Evolutionary conservation across 345 rosid genomes (phyloP), one percentile per base, ranked within the genome.

Genomic region (Gynandropsis gynandra): DNA sequence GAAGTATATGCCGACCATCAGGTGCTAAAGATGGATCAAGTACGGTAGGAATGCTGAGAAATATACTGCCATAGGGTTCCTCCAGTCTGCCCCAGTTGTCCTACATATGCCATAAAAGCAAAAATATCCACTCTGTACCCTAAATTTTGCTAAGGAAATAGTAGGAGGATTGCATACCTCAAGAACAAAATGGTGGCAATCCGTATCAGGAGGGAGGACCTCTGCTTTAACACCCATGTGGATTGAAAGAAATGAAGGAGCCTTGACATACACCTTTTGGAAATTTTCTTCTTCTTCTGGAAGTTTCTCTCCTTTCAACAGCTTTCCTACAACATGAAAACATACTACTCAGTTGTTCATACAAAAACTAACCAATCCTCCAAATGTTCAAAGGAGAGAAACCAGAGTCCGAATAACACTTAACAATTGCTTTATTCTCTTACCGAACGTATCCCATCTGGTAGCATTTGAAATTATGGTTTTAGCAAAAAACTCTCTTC

Each of bases 401-500:
- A n/a, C 13, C 49, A 51, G 14, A 47, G 49, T 19, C 43, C 1
- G 45, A 7, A 21, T 36, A 1, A 41, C 33, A 50, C 27, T 31
- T 18, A 17, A 29, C 42, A 5, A 16, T 15, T 27, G 11, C 49
- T 7, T 8, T 43, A 19, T 17, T 19, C 24, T 60, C 96, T 72
- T 68, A 92, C 98, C 95, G 68, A 92, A 92, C 17, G 98, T 92
- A 65, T 84, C 96, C 98, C 98, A 90, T 80, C 96, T 85, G 32
- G 98, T 87, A 58, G 96, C 96, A 72, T 87, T 90, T 58, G 98
- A 90, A 54, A 90, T 77, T 63, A 84, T 61, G 9, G 95, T 87
- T 64, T 74, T 77, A 39, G 87, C 84, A 9, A 65, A 84, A 72
- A 80, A 67, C 41, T 82, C 70, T 69, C 93, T 77, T 67, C 96